These are phyloP conservation scores for Neurospora tetraspora DNA, from an alignment of 495 filamentous ascomycete genomes.

Conservation along the genomic window DNA sequence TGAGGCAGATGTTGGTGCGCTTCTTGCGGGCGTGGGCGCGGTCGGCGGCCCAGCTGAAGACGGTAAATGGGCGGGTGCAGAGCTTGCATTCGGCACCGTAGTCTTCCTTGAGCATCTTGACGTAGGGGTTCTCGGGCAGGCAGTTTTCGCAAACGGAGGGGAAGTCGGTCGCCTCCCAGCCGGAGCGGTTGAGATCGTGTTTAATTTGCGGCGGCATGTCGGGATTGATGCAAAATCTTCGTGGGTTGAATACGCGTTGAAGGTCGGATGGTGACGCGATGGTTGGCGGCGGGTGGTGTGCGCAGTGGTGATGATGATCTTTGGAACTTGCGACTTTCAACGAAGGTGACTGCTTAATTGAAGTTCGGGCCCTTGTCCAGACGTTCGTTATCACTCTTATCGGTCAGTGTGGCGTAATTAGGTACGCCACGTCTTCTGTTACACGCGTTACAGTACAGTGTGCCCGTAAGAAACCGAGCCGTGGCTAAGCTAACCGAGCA, in stretches of 20 bases:
- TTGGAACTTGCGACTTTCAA: not conserved
- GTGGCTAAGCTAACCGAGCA: not conserved
- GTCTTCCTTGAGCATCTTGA: slow-evolving; percentile 97
- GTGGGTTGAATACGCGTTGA: not conserved
- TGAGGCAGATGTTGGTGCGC: slow-evolving; percentile 87
- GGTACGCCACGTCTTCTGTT: not conserved
- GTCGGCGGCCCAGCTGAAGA: slow-evolving; percentile 88
- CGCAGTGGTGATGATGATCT: not conserved
- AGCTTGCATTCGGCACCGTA: slow-evolving; percentile 73
- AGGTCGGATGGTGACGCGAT: not conserved
- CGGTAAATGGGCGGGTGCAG: slow-evolving; percentile 91
- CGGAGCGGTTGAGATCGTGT: slow-evolving; percentile 91
- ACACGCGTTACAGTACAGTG: not conserved
- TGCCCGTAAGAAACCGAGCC: not conserved
- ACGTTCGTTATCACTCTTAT: slow-evolving; percentile 2
- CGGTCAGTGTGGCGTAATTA: not conserved
- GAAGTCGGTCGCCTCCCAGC: slow-evolving; percentile 88
- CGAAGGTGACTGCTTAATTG: not conserved
- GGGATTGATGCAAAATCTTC: not conserved
- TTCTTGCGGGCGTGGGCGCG: slow-evolving; percentile 78
- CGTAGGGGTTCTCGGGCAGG: slow-evolving; percentile 92
- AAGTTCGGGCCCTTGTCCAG: not conserved
- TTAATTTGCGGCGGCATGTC: slow-evolving; percentile 63
- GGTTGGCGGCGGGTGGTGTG: not conserved
- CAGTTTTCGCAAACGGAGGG: slow-evolving; percentile 62